Base-by-base conservation (phyloP, 1,284 basidiomycete species). In the Malassezia dermatis region DNA sequence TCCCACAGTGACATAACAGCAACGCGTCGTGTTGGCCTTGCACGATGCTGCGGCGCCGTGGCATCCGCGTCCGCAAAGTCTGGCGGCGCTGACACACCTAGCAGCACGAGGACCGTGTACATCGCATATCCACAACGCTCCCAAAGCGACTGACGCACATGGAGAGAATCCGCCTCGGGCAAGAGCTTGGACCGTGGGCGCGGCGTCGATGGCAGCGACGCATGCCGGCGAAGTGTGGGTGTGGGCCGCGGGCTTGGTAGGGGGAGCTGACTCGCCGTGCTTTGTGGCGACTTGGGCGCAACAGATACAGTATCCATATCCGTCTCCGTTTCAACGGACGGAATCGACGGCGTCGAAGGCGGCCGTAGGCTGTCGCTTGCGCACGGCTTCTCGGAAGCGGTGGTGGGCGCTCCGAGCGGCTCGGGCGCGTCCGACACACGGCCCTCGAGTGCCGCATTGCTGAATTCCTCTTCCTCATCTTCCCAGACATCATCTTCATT, bases 1-100 rank as follows among this genome's bases (percentile, higher is more conserved):
- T 93, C 89, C 89, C 89, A 93, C 21, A 94, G 71, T 23, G 49
- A 35, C 12, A 50, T 21, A 8, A 30, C 31, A 3, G 53, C 19
- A n/a, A 26, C 35, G n/a, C 19, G 32, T 10, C 27, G 42, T 17
- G 26, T 15, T 1, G 10, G 23, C n/a, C 30, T 28, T 21, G 44
- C 21, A 7, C 13, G 17, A 1, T 2, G 44, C 15, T 5, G 30
- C 19, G 23, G 41, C 41, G 24, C 19, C 10, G 44, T 4, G 10
- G 17, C n/a, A 19, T 46, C 44, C 7, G 44, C 30, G 8, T 21
- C 12, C 10, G 27, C 44, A 32, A 46, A 46, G 21, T 34, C 44
- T 10, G 44, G 27, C 26, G 53, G 53, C 11, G 53, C 47, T 21
- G 28, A 31, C 15, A 56, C 11, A 13, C 53, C 53, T 8, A 56